Base-by-base conservation (phyloP, 75 land plant species). In the Pinus albicaulis region DNA sequence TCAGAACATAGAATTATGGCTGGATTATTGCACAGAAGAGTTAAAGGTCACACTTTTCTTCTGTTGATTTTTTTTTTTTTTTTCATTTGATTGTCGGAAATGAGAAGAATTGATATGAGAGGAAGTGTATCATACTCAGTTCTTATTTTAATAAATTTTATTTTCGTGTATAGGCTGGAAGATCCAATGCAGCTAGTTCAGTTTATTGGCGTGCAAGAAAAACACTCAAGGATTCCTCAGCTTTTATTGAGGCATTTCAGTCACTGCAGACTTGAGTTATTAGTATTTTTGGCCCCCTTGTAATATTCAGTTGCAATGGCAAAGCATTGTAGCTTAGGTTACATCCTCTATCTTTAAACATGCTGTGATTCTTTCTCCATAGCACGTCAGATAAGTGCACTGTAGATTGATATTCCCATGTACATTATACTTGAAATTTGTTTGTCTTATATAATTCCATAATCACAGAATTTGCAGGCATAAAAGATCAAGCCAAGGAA, bases 201-300 rank as follows among this genome's bases (percentile, higher is more conserved):
- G 83, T 96, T 22, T 79, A 88, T 76, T 91, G 92, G 94, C 88
- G 98, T 17, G 99, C 99, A 24, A 77, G 86, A 70, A 96, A 96
- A 80, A 80, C 82, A 1, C 82, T 96, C 1, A 76, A 78, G 31
- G 92, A 90, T 25, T 16, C 74, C 31, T 11, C 74, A 72, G 7
- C 57, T 48, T 72, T 72, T 53, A 72, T 72, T 15, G 74, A 72
- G 31, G 74, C 74, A n/a, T 72, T 24, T 55, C 55, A 72, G 34
- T 53, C 17, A 14, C 22, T 72, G 61, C 22, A 59, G 61, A 20
- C 6, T 22, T 59, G 61, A 59, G 52, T 48, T 48, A 48, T 8
- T 48, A 48, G 11, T 48, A 48, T 8, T 48, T 48, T 48, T 10
- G 52, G 11, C 52, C 8, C 52, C 10, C 52, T 48, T 48, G 11